Evolutionary conservation across 176 grass and related monocot species (phyloP).

Genomic region (Ensete ventricosum): DNA sequence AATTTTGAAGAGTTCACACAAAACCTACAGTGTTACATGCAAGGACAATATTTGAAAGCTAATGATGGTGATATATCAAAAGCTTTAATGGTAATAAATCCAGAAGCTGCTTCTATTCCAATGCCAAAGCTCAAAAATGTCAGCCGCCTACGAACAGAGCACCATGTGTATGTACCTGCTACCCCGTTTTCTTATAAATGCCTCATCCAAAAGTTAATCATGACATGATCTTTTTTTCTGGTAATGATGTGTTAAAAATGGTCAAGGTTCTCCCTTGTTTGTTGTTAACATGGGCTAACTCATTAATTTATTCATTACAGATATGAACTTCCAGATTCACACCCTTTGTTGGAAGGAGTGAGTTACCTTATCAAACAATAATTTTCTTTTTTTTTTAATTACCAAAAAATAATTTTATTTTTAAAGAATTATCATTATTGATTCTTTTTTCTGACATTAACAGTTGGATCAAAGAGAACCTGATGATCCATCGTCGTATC

Average conservation of each 20-base stretch:
- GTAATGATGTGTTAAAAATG: neutral
- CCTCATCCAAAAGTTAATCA: neutral
- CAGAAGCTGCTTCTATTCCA: slow-evolving; percentile 76
- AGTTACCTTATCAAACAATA: slow-evolving; percentile 22
- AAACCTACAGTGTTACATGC: slow-evolving; percentile 61
- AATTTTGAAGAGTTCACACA: slow-evolving; percentile 70
- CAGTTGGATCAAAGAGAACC: slow-evolving; percentile 54
- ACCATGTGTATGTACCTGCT: slow-evolving; percentile 58
- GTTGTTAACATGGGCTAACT: too few relatives aligned
- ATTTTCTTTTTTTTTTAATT: neutral
- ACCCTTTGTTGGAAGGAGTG: slow-evolving; percentile 55
- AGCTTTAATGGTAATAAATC: slow-evolving; percentile 61
- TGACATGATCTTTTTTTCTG: neutral
- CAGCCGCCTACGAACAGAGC: slow-evolving; percentile 73
- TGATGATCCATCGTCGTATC: slow-evolving; percentile 78
- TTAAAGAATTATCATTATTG: neutral
- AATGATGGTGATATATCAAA: slow-evolving; percentile 66
- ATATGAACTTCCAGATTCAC: slow-evolving; percentile 88
- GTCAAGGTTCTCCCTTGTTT: too few relatives aligned
- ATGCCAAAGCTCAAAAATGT: slow-evolving; percentile 73
- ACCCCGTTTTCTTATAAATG: slow-evolving; percentile 1
- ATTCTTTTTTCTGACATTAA: neutral
- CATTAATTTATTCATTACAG: slow-evolving; percentile 27
- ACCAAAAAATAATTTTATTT: neutral
- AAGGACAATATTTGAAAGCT: slow-evolving; percentile 52